Percentiles rank a stretch among this genome's conserved stretches.
phyloP scores from a whole-genome alignment of 148 eudicot species.

The Heliamphora exappendiculata region DNA sequence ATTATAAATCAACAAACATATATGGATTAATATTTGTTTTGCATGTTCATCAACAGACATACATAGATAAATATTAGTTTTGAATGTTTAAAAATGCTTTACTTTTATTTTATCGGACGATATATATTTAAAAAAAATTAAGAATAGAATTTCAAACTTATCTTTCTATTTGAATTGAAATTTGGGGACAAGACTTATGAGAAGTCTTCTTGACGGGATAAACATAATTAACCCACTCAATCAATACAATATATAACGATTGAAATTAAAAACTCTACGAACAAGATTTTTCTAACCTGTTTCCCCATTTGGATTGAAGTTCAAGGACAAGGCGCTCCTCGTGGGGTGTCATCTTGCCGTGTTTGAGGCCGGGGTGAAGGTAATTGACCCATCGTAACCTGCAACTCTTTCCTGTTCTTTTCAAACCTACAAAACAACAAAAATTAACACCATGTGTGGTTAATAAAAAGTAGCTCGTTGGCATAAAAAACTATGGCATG shows the following conservation, averaged over 20 bases:
- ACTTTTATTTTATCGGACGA: neutral
- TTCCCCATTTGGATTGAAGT: constrained; percentile 86
- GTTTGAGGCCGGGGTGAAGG: constrained; percentile 81
- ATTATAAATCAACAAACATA: neutral
- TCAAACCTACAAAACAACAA: constrained; percentile 52
- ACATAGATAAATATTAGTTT: neutral
- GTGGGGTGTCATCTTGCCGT: constrained; percentile 78
- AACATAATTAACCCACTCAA: too few species aligned
- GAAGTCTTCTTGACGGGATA: too few species aligned
- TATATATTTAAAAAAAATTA: too few species aligned
- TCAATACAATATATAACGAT: too few species aligned
- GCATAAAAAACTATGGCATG: constrained; percentile 23
- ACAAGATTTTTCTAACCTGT: constrained; percentile 47
- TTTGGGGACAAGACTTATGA: too few species aligned
- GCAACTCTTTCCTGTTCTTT: constrained; percentile 97
- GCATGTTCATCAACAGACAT: neutral
- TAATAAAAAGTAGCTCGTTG: constrained; percentile 17
- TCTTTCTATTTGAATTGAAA: too few species aligned
- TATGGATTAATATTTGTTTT: neutral
- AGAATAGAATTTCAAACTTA: too few species aligned
- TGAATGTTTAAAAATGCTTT: neutral
- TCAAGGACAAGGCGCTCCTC: constrained; percentile 81
- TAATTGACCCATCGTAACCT: constrained; percentile 95
- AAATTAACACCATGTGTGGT: constrained; percentile 9
- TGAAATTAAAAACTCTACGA: neutral